Evolutionary conservation across 148 eudicot species (phyloP), one percentile per base, ranked within the genome.

Genomic region (Cornus florida): DNA sequence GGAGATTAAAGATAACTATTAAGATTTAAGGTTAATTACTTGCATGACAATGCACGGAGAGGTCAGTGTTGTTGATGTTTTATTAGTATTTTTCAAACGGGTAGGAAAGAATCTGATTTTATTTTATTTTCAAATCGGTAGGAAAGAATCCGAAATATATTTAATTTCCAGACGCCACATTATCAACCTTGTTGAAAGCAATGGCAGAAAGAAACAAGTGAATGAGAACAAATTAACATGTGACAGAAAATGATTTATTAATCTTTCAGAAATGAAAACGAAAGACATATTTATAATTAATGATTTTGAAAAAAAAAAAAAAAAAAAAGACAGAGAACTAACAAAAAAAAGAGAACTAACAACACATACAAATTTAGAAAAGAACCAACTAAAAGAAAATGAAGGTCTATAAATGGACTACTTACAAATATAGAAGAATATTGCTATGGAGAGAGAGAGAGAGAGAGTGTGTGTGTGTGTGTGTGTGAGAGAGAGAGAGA

Each of bases 11-110:
- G 9, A 69, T 69, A 32, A 69, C 33, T 69, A 33, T 9, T 9
- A 69, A 69, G 70, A 33, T 13, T 12, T n/a, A 64, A 23, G 33
- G 12, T 0, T 0, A 62, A 75, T 38, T n/a, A 43, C 38, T 66
- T 75, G 78, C 78, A 75, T 75, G 60, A 57, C 71, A 75, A 28
- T 39, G 38, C 16, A 64, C 23, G 70, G 60, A 75, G 78, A 14
- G 0, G 71, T 17, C 62, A 12, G 39, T 12, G 19, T 17, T 31
- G 1, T 41, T 43, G 48, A 43, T 39, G 71, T 32, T 19, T 19
- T 69, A 69, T 4, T 69, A 10, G 46, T 69, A 69, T 33, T 69
- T 69, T 69, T 35, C 71, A 4, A 69, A 33, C 4, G 48, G 48
- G 4, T 43, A 2, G 8, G 43, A 39, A 39, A 39, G 43, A 39